These are phyloP conservation scores for Metrosideros polymorpha DNA, from an alignment of 441 rosid species.

Conservation along the genomic window DNA sequence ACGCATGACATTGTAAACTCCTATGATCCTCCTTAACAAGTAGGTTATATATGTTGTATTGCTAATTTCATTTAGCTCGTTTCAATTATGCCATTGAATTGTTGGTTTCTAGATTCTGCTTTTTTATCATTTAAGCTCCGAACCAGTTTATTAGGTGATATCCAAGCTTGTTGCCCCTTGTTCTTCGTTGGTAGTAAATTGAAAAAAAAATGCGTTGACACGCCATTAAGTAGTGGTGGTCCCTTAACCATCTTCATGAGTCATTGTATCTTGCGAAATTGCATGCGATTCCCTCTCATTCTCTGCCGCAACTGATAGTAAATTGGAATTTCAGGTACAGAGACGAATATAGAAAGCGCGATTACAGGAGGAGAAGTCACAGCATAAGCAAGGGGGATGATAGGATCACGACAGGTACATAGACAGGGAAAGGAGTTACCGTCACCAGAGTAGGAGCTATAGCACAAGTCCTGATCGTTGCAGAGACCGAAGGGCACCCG, in stretches of 20 bases:
- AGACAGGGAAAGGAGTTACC: constrained; percentile 36
- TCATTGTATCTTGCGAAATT: not conserved
- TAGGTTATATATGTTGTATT: not conserved
- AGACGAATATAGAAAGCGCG: constrained; percentile 43
- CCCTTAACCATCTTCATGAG: not conserved
- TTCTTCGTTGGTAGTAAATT: not conserved
- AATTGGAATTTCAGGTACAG: constrained; percentile 21
- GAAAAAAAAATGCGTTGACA: not conserved
- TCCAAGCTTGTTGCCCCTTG: not conserved
- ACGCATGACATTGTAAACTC: not conserved
- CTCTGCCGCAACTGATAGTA: not conserved
- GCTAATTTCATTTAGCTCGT: not conserved
- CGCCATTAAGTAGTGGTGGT: not conserved
- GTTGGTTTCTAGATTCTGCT: not conserved
- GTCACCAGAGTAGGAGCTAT: constrained; percentile 39
- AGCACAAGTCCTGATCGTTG: constrained; percentile 39
- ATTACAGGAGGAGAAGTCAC: constrained; percentile 36
- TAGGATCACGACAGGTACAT: constrained; percentile 39
- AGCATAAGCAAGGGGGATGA: constrained; percentile 48
- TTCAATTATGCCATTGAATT: not conserved
- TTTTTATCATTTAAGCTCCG: not conserved
- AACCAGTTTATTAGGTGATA: not conserved
- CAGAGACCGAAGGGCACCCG: constrained; percentile 33
- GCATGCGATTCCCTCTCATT: not conserved
- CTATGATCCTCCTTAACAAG: not conserved